Base-by-base conservation (phyloP, 176 grass and related monocot genomes). In the Cenchrus purpureus region DNA sequence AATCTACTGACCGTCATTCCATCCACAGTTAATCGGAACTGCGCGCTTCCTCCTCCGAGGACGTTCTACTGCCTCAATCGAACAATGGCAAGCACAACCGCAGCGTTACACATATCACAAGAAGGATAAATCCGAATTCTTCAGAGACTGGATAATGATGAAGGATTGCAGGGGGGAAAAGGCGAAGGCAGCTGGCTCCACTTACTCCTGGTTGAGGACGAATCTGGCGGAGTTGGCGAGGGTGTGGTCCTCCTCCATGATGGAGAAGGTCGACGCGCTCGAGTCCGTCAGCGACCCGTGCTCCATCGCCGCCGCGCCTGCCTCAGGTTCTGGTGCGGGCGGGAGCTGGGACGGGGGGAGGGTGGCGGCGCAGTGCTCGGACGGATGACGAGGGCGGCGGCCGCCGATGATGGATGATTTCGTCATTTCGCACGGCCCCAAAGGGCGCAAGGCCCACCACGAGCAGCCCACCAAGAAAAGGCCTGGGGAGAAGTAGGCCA, bases 151-250 rank as follows among this genome's bases (percentile, higher is more conserved):
- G 37, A 53, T 31, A 42, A 25, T 25, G 56, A 56, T 75, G 14
- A 14, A 14, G 14, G 25, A 25, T 25, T 25, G 25, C 25, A 25
- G 25, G 25, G 53, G 3, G 78, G 48, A 5, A 20, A 40, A 40
- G 37, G 37, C 37, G 7, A 65, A 59, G 48, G 72, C 76, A 45
- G 22, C 14, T 19, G 22, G 90, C 90, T 92, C 16, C 65, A 95
- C 95, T 95, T 25, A 95, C 95, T 98, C 95, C 74, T 95, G 93
- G 91, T 98, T 98, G 61, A 98, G 91, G 7, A 82, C 85, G 43
- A 90, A 98, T 95, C 89, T 88, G 69, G 82, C 82, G 28, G 96
- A 92, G 82, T 95, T 98, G 16, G 91, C 93, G 19, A 95, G 85
- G 4, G 91, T 98, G 73, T 98, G 95, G 64, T 95, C 95, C 87